These are phyloP conservation scores for Chalciporus pseudorubinellus DNA, from an alignment of 768 basidiomycete genomes.

Conservation along the genomic window DNA sequence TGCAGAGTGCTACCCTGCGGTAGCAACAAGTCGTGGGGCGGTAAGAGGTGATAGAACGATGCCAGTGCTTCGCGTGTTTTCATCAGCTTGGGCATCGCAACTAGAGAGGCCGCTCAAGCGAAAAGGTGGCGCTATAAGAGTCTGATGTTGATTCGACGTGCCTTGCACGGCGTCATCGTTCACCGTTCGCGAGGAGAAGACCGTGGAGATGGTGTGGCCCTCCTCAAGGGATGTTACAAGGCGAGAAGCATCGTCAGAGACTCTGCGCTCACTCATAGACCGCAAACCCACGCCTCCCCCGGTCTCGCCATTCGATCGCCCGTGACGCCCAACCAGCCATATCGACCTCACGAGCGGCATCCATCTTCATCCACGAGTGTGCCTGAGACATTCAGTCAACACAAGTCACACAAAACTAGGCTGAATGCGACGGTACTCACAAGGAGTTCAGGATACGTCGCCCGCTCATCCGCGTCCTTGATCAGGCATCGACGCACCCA, in stretches of 20 bases:
- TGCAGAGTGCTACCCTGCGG: too few relatives aligned
- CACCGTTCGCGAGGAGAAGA: constrained; percentile 23
- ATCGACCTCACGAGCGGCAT: constrained; percentile 63
- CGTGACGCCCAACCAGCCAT: constrained; percentile 80
- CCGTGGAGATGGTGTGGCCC: constrained; percentile 20
- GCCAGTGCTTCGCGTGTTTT: background rate
- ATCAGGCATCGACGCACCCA: constrained; percentile 80
- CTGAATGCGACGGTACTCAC: constrained; percentile 40
- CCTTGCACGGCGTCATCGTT: constrained; percentile 5
- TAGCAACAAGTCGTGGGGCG: too few relatives aligned
- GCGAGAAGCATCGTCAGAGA: background rate
- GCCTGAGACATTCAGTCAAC: constrained; percentile 38
- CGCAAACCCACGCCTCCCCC: constrained; percentile 19
- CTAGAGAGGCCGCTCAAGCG: background rate
- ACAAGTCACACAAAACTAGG: background rate
- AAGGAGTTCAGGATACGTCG: constrained; percentile 81
- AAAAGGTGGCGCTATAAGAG: background rate
- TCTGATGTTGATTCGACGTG: constrained; percentile 1
- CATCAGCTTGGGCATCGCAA: background rate
- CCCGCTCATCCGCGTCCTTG: constrained; percentile 76
- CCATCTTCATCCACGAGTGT: constrained; percentile 75
- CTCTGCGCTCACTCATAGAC: constrained; percentile 23
- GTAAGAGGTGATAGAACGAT: background rate
- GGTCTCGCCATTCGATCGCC: constrained; percentile 43
- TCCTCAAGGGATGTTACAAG: constrained; percentile 16